Evolutionary conservation across 345 rosid genomes (phyloP).

Genomic region (Euphorbia pulcherrima): DNA sequence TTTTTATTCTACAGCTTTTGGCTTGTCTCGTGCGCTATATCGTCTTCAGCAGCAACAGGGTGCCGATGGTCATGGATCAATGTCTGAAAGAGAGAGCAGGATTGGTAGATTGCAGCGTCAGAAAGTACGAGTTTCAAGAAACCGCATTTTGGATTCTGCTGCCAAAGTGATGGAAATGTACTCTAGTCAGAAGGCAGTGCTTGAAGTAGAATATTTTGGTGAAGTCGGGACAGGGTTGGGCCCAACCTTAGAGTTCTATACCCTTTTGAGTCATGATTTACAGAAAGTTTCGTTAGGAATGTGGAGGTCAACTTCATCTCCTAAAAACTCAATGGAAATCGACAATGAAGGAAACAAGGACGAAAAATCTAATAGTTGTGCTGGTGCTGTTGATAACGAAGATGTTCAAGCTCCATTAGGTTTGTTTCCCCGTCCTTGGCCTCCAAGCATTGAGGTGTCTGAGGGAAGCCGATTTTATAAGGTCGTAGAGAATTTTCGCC

Average conservation of each 20-base stretch:
- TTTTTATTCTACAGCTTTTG: conserved; percentile 97
- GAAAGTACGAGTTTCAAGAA: conserved; percentile 97
- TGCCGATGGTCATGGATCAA: conserved; percentile 84
- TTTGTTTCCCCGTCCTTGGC: conserved; percentile 92
- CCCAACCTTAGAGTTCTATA: conserved; percentile 96
- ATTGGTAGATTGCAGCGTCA: conserved; percentile 97
- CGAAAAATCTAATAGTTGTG: conserved; percentile 29
- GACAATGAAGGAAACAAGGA: conserved; percentile 51
- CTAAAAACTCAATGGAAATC: conserved; percentile 48
- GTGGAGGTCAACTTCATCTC: conserved; percentile 78
- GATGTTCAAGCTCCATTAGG: conserved; percentile 81
- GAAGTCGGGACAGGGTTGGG: conserved; percentile 99
- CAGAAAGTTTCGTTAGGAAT: conserved; percentile 79
- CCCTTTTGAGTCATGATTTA: conserved; percentile 88
- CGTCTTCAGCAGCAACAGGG: conserved; percentile 99
- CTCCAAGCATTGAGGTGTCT: conserved; percentile 61
- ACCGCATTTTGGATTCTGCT: conserved; percentile 96
- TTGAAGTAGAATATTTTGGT: conserved; percentile 99
- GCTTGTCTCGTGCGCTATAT: conserved; percentile 89
- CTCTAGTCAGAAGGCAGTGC: conserved; percentile 96
- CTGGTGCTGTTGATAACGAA: conserved; percentile 33
- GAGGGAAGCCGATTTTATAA: conserved; percentile 71
- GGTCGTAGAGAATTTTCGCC: conserved; percentile 75
- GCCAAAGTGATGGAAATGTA: conserved; percentile 99
- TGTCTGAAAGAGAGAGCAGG: conserved; percentile 84